These are phyloP conservation scores for Cryphonectria nitschkei DNA, from an alignment of 2,329 filamentous ascomycete species.

Conservation along the genomic window DNA sequence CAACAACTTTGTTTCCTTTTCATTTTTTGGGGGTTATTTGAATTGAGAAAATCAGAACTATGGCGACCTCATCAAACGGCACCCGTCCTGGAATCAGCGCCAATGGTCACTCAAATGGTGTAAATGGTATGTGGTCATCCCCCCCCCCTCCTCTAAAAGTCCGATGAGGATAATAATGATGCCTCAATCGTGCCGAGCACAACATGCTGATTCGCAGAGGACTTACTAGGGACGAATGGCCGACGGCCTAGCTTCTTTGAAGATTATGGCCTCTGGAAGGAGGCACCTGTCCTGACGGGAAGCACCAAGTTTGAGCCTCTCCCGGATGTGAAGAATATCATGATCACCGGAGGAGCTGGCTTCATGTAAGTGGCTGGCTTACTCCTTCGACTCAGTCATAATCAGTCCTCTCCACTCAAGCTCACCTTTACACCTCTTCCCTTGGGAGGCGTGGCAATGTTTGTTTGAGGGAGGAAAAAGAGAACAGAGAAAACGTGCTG, in stretches of 20 bases:
- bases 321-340: conserved; percentile 74
- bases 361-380: conserved; percentile 71
- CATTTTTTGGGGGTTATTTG: background rate
- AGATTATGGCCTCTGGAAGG: conserved; percentile 70
- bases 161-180: background rate
- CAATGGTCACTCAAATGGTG: conserved; percentile 19
- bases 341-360: conserved; percentile 82
- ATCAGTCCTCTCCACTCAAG: too few species aligned
- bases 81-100: conserved; percentile 12
- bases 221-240: conserved; percentile 31
- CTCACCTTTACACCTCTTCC: too few species aligned
- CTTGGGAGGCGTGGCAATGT: background rate
- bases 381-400: background rate
- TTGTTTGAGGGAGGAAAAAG: background rate
- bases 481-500: background rate
- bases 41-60: conserved; percentile 8
- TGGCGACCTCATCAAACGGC: conserved; percentile 18
- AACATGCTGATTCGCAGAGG: background rate
- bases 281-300: conserved; percentile 71
- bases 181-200: background rate
- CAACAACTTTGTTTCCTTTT: background rate
- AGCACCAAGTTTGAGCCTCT: conserved; percentile 72
- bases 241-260: conserved; percentile 51
- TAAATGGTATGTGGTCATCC: conserved; percentile 7
- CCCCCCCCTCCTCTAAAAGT: background rate